phyloP scores from a whole-genome alignment of 805 yeast species.

The Candida gorgasii region DNA sequence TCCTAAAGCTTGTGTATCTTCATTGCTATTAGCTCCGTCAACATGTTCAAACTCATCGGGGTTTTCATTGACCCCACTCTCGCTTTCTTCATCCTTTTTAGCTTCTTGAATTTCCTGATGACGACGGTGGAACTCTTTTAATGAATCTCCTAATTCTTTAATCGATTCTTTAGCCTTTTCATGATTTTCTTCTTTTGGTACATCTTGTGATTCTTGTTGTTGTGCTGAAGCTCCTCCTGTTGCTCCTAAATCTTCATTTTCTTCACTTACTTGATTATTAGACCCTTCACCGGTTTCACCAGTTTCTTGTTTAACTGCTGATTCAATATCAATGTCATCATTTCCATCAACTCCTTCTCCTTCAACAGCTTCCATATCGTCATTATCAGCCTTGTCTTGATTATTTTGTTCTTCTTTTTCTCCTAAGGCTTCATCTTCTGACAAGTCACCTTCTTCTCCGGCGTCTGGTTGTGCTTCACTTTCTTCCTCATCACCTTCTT shows the following conservation, averaged over 20 bases:
- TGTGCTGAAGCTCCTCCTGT: conserved; percentile 51
- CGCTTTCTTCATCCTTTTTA: conserved; percentile 43
- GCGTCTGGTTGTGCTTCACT: conserved; percentile 18
- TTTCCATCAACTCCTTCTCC: conserved; percentile 57
- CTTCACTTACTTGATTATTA: conserved; percentile 54
- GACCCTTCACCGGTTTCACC: conserved; percentile 67
- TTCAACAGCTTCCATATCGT: conserved; percentile 28
- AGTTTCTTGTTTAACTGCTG: conserved; percentile 58
- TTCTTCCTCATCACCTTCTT: conserved; percentile 29
- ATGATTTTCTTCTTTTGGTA: conserved; percentile 52
- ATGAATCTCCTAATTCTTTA: conserved; percentile 86
- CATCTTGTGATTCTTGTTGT: conserved; percentile 40
- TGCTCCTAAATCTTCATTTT: conserved; percentile 68
- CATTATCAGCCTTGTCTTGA: conserved; percentile 35
- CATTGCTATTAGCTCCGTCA: conserved; percentile 74
- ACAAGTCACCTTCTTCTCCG: conserved; percentile 18
- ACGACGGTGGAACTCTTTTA: conserved; percentile 89
- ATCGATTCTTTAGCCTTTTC: conserved; percentile 74
- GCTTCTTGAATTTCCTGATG: conserved; percentile 83
- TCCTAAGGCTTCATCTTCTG: conserved; percentile 35
- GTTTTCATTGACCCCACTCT: conserved; percentile 59
- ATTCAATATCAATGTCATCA: conserved; percentile 53
- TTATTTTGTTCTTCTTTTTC: conserved; percentile 36
- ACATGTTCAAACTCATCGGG: conserved; percentile 88
- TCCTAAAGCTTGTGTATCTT: conserved; percentile 90